Evolutionary conservation across 805 yeast genomes (phyloP), one percentile per base, ranked within the genome.

Genomic region (Ogataea allantospora): DNA sequence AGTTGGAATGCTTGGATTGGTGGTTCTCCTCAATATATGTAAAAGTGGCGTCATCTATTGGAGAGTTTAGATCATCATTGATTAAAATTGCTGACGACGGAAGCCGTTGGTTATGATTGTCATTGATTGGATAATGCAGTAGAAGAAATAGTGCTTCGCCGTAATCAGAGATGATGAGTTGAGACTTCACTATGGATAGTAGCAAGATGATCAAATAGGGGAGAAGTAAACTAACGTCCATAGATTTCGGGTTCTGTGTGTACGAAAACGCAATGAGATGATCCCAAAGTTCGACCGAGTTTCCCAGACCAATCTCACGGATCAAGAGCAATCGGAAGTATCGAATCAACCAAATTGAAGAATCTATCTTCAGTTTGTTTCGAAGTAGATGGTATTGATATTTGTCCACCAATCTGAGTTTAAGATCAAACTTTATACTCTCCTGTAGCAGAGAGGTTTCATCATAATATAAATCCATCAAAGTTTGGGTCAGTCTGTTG

Each of bases 261-360:
- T 50, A 50, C 8, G 54, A 57, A 39, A 58, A 60, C 3, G 58
- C 44, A 10, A 72, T 65, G 15, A 76, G 46, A 40, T 70, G 70
- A 50, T 76, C 80, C 80, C 80, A 76, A 14, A 72, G 50, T 17
- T 58, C 48, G 15, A 67, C 56, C 0, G 68, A 55, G 13, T 56
- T 49, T 3, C 38, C 40, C 7, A 64, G 38, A 2, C 76, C 78
- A 19, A 76, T 51, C 45, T 76, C 81, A 35, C 81, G 55, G 6
- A 68, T 57, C 12, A 74, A 55, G 3, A 75, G 43, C 23, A 76
- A 56, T 17, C 80, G 54, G 19, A 71, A 65, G 54, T 70, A 76
- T 29, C 81, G 51, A n/a, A 76, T 70, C 17, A 74, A 60, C 80
- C 80, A 76, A 28, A 76, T 62, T 35, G 74, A 73, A 2, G 76